A percentile compares a stretch with the other conserved stretches of the same genome.
Evolutionary conservation across 495 filamentous ascomycete species (phyloP).

Genomic region (Trichoderma parareesei): DNA sequence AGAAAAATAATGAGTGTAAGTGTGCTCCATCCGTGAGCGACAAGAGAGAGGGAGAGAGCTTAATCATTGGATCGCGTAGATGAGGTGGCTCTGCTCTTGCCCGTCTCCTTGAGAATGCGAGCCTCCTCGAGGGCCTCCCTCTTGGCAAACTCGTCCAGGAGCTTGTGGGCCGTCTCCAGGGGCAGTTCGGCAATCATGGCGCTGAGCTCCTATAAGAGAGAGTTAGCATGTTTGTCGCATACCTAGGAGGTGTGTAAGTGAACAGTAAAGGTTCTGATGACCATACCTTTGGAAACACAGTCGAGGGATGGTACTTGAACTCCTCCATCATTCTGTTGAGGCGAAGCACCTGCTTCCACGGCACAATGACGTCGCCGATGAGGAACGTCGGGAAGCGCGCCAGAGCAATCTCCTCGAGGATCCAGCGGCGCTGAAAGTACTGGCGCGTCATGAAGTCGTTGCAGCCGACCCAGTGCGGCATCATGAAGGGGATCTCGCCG

Average conservation of each 20-base stretch:
- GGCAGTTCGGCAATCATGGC: conserved; percentile 7
- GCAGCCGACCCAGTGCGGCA: conserved; percentile 10
- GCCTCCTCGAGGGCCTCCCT: conserved; percentile 10
- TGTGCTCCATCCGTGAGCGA: neutral
- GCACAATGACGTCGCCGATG: conserved; percentile 10
- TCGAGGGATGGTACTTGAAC: conserved; percentile 7
- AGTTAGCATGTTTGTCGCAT: neutral
- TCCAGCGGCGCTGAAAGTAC: conserved; percentile 12
- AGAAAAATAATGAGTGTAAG: neutral
- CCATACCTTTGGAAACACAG: neutral
- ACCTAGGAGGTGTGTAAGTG: neutral
- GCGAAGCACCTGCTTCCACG: conserved; percentile 12
- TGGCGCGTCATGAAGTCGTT: conserved; percentile 5
- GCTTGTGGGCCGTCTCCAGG: conserved; percentile 8
- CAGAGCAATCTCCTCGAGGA: conserved; percentile 6
- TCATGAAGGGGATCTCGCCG: neutral
- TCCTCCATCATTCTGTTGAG: conserved; percentile 11
- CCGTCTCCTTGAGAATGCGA: neutral
- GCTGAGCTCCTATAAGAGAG: neutral
- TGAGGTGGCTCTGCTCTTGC: conserved; percentile 8
- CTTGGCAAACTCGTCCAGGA: conserved; percentile 10
- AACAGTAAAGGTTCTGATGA: neutral
- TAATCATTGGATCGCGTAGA: conserved; percentile 8
- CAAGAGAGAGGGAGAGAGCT: neutral
- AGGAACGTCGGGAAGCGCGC: conserved; percentile 7